phyloP scores from a whole-genome alignment of 306 rosid genomes.

The Medicago lupulina region DNA sequence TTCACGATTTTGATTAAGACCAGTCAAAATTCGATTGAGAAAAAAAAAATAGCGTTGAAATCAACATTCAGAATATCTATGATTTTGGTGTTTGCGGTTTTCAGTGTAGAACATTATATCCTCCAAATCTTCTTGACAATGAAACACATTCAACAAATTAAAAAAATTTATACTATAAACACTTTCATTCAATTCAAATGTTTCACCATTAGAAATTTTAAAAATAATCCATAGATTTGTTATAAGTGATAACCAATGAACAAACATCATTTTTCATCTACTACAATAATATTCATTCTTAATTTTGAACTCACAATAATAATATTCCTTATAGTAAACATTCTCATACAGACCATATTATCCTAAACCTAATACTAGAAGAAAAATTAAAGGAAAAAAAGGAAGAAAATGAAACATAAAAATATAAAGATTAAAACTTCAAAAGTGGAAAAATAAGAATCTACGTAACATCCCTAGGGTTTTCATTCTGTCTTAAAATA shows the following conservation, averaged over 20 bases:
- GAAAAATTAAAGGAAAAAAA: background rate
- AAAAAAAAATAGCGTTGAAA: constrained; percentile 1
- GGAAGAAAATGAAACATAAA: constrained; percentile 17
- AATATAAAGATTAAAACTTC: constrained; percentile 18
- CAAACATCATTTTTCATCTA: constrained; percentile 20
- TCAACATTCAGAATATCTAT: constrained; percentile 17
- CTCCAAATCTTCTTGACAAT: constrained; percentile 35
- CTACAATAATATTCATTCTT: constrained; percentile 31
- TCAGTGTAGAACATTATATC: constrained; percentile 31
- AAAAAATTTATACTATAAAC: background rate
- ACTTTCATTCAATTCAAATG: constrained; percentile 15
- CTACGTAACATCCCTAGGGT: constrained; percentile 61
- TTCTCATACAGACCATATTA: constrained; percentile 47
- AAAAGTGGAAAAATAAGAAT: background rate
- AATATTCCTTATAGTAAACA: constrained; percentile 45
- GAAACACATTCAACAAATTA: constrained; percentile 22
- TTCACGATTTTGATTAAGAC: constrained; percentile 32
- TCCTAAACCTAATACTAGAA: constrained; percentile 42
- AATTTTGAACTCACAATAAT: constrained; percentile 39
- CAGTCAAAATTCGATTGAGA: constrained; percentile 32
- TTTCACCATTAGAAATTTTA: constrained; percentile 3
- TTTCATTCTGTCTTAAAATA: constrained; percentile 43
- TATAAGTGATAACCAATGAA: constrained; percentile 29
- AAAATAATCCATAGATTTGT: background rate
- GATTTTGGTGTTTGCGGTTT: constrained; percentile 24